Percentiles rank a stretch among this genome's conserved stretches.
These are phyloP conservation scores for Boletus rufocinnamomeus DNA, from an alignment of 768 basidiomycete genomes.

Conservation along the genomic window DNA sequence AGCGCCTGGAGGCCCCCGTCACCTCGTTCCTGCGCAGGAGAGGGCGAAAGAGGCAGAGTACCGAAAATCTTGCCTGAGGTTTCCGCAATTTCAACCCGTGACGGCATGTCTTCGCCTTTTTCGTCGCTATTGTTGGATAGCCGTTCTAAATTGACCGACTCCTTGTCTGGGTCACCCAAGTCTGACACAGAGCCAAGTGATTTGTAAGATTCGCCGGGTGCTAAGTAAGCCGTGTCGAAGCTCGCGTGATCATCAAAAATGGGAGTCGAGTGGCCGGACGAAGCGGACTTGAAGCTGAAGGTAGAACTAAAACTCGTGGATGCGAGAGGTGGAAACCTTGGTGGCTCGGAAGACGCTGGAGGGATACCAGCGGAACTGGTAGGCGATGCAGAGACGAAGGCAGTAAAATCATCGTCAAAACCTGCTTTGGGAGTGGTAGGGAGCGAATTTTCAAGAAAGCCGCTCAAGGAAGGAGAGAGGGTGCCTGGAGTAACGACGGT, in stretches of 20 bases:
- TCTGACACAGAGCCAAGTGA: slow-evolving; percentile 64
- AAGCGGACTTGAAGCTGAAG: slow-evolving; percentile 27
- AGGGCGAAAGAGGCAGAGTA: slow-evolving; percentile 13
- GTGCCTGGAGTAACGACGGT: slow-evolving; percentile 35
- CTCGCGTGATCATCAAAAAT: slow-evolving; percentile 19
- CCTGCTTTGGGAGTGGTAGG: slow-evolving; percentile 40
- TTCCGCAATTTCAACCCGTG: slow-evolving; percentile 48
- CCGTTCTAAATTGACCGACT: slow-evolving; percentile 23
- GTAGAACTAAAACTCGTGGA: slow-evolving; percentile 30
- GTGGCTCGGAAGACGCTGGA: background rate
- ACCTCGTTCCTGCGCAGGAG: slow-evolving; percentile 20
- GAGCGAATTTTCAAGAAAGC: slow-evolving; percentile 22
- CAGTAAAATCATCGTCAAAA: slow-evolving; percentile 82
- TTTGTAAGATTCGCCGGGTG: slow-evolving; percentile 41
- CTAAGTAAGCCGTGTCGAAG: slow-evolving; percentile 22
- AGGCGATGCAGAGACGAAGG: slow-evolving; percentile 65
- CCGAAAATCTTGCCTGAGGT: slow-evolving; percentile 57
- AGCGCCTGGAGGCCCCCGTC: background rate
- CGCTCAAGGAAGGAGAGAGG: slow-evolving; percentile 26
- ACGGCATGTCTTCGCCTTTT: slow-evolving; percentile 43
- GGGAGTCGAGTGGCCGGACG: slow-evolving; percentile 31
- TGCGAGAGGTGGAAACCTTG: slow-evolving; percentile 6
- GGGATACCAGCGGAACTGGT: slow-evolving; percentile 7
- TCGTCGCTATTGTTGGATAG: slow-evolving; percentile 3
- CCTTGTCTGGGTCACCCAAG: slow-evolving; percentile 47